Evolutionary conservation across 345 rosid species (phyloP).

Genomic region (Populus euphratica): DNA sequence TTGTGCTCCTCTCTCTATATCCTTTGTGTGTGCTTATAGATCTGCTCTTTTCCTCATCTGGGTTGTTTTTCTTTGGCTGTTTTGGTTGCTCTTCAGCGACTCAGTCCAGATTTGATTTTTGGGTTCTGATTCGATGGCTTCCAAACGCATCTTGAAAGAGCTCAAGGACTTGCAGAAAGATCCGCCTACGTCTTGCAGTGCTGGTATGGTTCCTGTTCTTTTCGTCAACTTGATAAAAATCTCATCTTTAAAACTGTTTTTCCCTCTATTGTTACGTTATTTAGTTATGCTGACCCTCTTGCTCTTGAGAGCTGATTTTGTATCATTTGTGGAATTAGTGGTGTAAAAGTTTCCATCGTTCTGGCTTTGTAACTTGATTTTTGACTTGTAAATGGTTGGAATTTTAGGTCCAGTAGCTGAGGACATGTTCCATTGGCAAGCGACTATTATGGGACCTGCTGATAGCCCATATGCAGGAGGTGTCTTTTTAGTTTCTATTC

Average conservation of each 20-base stretch:
- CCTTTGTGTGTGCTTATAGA: neutral
- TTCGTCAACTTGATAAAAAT: too few species aligned
- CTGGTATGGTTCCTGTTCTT: conserved; percentile 21
- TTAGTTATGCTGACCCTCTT: neutral
- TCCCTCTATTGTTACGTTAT: neutral
- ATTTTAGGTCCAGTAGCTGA: conserved; percentile 39
- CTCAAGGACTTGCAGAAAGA: conserved; percentile 42
- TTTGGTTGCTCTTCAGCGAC: neutral
- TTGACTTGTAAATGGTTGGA: neutral
- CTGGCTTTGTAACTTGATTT: neutral
- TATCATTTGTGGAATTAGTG: neutral
- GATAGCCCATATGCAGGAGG: conserved; percentile 44
- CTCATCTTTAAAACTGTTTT: neutral
- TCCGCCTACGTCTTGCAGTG: conserved; percentile 54
- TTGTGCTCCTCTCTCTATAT: neutral
- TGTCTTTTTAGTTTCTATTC: conserved; percentile 26
- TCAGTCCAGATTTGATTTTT: neutral
- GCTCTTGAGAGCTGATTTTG: neutral
- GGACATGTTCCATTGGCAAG: conserved; percentile 48
- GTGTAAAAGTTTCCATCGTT: neutral
- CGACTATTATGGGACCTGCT: conserved; percentile 43
- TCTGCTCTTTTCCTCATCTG: neutral
- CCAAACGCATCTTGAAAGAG: conserved; percentile 40
- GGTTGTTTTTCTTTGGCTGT: neutral
- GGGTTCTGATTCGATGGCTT: conserved; percentile 30